Evolutionary conservation across 805 yeast species (phyloP).

Genomic region (Kazachstania taianensis): DNA sequence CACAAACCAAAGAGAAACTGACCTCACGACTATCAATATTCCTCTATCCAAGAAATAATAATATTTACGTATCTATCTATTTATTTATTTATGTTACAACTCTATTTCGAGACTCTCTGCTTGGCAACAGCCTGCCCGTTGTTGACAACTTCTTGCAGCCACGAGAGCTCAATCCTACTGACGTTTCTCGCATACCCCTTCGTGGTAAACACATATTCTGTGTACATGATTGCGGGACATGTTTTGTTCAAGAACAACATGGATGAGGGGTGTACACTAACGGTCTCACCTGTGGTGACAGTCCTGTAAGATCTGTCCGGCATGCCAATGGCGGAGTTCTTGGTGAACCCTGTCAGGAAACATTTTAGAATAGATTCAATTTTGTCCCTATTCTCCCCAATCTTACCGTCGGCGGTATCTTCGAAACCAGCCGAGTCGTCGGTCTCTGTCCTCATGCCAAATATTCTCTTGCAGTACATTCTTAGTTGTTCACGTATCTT

Average conservation of each 20-base stretch:
- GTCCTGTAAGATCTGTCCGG: slow-evolving; percentile 92
- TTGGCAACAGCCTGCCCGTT: slow-evolving; percentile 12
- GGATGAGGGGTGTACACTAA: slow-evolving; percentile 87
- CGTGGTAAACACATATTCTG: slow-evolving; percentile 86
- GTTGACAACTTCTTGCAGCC: slow-evolving; percentile 71
- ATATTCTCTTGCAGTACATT: slow-evolving; percentile 16
- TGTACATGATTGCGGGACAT: slow-evolving; percentile 83
- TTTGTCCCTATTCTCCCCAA: slow-evolving; percentile 24
- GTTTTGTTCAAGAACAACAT: slow-evolving; percentile 64
- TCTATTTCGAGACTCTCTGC: slow-evolving; percentile 5
- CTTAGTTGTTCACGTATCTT: slow-evolving; percentile 65
- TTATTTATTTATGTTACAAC: background rate
- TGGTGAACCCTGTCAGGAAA: slow-evolving; percentile 73
- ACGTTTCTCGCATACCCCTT: slow-evolving; percentile 89
- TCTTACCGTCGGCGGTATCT: slow-evolving; percentile 3
- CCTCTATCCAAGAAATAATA: no score
- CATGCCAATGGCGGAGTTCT: slow-evolving; percentile 86
- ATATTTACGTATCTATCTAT: no score
- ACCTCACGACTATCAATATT: background rate
- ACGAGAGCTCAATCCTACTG: slow-evolving; percentile 66
- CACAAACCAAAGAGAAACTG: slow-evolving; percentile 52
- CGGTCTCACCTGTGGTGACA: slow-evolving; percentile 69
- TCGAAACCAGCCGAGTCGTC: background rate
- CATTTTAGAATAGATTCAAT: slow-evolving; percentile 53
- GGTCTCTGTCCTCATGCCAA: slow-evolving; percentile 2